Percentiles rank a stretch among this genome's conserved stretches.
These are phyloP conservation scores for Mortierella sp. DNA, from an alignment of 371 early-diverging fungal genomes.

Conservation along the genomic window DNA sequence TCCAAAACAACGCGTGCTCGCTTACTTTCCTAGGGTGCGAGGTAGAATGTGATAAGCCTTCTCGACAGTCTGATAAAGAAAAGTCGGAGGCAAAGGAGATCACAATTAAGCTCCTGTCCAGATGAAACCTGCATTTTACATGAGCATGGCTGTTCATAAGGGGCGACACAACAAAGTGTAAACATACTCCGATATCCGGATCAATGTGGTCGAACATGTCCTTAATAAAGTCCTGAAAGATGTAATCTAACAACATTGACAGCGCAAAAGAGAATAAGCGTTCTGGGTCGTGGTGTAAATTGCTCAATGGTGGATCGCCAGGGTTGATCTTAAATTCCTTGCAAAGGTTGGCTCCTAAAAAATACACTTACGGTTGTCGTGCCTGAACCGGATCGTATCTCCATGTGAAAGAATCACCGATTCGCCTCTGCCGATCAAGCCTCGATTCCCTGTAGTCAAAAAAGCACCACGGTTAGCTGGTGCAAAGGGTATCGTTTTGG, in stretches of 20 bases:
- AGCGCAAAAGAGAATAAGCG: background rate
- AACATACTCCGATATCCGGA: slow-evolving; percentile 35
- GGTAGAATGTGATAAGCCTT: slow-evolving; percentile 40
- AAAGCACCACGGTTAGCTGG: too few relatives aligned
- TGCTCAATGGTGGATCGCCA: background rate
- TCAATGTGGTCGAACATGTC: slow-evolving; percentile 20
- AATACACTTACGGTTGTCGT: slow-evolving; percentile 54
- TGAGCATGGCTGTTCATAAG: background rate
- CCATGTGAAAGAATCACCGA: slow-evolving; percentile 66
- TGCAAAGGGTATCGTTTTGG: background rate
- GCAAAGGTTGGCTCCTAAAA: slow-evolving; percentile 30
- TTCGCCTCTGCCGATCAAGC: slow-evolving; percentile 61
- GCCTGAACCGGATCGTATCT: slow-evolving; percentile 64
- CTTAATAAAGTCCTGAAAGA: slow-evolving; percentile 24
- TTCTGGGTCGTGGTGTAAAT: background rate
- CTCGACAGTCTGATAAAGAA: slow-evolving; percentile 21
- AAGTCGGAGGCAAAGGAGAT: background rate
- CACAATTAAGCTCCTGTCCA: background rate
- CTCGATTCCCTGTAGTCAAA: slow-evolving; percentile 58
- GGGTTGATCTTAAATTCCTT: slow-evolving; percentile 24
- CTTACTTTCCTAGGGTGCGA: slow-evolving; percentile 41
- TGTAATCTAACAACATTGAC: slow-evolving; percentile 23
- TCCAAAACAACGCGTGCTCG: too few relatives aligned
- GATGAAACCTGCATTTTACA: background rate
- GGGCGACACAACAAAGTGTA: background rate